A percentile compares a stretch with the other conserved stretches of the same genome.
Conservation (phyloP, 1,284 basidiomycete species). For the Ustilago cynodontis region DNA sequence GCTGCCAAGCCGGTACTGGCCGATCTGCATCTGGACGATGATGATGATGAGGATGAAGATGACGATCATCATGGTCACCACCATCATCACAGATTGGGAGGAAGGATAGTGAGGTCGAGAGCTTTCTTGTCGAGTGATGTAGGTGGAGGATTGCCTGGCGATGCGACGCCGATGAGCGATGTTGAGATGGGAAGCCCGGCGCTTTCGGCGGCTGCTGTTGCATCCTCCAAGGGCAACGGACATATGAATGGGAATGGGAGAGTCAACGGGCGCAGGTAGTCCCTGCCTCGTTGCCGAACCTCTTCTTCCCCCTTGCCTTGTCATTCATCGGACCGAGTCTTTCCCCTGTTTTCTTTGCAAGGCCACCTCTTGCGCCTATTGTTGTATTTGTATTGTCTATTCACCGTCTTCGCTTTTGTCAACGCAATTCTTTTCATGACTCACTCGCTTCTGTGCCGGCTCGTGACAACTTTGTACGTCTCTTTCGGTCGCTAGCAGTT, state of each 20-base stretch:
- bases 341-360: too few relatives aligned
- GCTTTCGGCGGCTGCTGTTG: slow-evolving; percentile 18
- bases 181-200: slow-evolving; percentile 47
- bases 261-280: slow-evolving; percentile 26
- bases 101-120: slow-evolving; percentile 14
- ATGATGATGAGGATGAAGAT: slow-evolving; percentile 24
- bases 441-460: not conserved
- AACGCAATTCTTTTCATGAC: not conserved
- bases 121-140: not conserved
- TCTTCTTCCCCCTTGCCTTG: not conserved
- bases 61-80: slow-evolving; percentile 14
- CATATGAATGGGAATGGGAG: not conserved
- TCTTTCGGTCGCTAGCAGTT: too few relatives aligned
- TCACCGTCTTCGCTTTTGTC: slow-evolving; percentile 2
- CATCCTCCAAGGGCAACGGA: slow-evolving; percentile 18
- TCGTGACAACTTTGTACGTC: too few relatives aligned
- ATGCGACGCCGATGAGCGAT: slow-evolving; percentile 43
- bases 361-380: not conserved
- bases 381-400: slow-evolving; percentile 39
- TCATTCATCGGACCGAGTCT: too few relatives aligned
- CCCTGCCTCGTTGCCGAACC: not conserved
- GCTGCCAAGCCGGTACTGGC: slow-evolving; percentile 46
- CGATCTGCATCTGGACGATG: slow-evolving; percentile 41
- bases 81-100: slow-evolving; percentile 1
- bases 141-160: slow-evolving; percentile 16